These are phyloP conservation scores for Perilla frutescens DNA, from an alignment of 257 asterid species.

Conservation along the genomic window DNA sequence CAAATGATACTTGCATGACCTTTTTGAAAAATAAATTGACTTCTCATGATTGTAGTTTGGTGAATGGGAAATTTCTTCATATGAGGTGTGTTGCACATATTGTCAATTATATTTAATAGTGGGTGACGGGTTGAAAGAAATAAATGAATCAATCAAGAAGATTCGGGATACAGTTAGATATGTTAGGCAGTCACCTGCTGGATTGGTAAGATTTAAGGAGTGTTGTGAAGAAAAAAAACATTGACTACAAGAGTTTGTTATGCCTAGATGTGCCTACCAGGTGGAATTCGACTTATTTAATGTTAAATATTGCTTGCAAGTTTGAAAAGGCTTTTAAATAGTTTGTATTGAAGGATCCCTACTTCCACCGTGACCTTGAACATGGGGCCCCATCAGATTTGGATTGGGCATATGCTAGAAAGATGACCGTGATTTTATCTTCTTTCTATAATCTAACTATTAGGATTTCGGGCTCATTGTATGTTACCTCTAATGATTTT, in stretches of 20 bases:
- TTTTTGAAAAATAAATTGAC: neutral
- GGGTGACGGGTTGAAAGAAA: constrained; percentile 4
- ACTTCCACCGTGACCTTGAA: too few species aligned
- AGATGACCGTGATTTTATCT: neutral
- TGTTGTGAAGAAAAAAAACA: neutral
- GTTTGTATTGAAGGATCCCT: too few species aligned
- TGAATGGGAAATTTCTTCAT: neutral
- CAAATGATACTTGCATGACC: neutral
- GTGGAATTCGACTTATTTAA: too few species aligned
- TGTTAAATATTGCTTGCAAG: neutral
- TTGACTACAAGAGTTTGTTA: neutral
- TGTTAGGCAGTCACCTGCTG: neutral
- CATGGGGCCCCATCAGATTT: too few species aligned
- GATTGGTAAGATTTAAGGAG: neutral
- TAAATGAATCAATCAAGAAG: neutral
- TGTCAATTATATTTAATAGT: neutral
- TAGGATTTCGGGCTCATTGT: neutral
- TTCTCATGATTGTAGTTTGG: too few species aligned
- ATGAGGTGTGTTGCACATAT: constrained; percentile 4
- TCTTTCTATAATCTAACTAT: neutral
- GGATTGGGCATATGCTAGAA: neutral
- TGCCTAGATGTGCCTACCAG: neutral
- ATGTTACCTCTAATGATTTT: too few species aligned
- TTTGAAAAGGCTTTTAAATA: too few species aligned
- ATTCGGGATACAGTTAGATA: neutral